Evolutionary conservation across 805 yeast species (phyloP), one percentile per base, ranked within the genome.

Genomic region (Hanseniaspora lachancei): DNA sequence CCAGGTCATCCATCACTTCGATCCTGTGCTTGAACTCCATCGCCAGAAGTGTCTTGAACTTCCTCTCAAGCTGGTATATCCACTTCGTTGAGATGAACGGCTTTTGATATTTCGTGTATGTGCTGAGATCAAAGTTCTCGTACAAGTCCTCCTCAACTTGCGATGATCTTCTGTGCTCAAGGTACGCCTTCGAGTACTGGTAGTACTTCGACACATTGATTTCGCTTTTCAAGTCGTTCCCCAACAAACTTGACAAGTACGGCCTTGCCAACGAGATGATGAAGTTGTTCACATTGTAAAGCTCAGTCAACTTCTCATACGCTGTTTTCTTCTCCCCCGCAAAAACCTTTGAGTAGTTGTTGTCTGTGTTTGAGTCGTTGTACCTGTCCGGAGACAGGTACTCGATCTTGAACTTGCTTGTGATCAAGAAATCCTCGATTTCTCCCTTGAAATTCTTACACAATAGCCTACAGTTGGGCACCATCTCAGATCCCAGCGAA

Each of bases 201-300:
- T 66, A 68, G 53, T 68, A 68, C 62, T 64, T 61, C 55, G 74
- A 60, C 57, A 64, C 69, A 64, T 69, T 74, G 55, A 75, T 77
- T 58, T 77, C 78, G 64, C 88, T 93, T 63, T 83, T 84, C 63
- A 87, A 74, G 64, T 88, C 96, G 60, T 86, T 84, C 39, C 86
- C 81, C 44, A 93, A 77, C 57, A 91, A 72, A 0, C 97, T 97
- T 0, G 96, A 96, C 62, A 91, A 72, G 63, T 91, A 93, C 0
- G 97, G 97, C 59, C 97, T 76, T 9, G 97, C 96, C 60, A 91
- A 74, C 21, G 96, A 86, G 1, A 89, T 89, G 34, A 93, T 75
- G 64, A 88, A 91, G 68, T 89, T 95, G 68, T 93, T 93, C 24
- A 93, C 97, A 63, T 93, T 93, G 72, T 91, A 93, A 57, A 91